These are phyloP conservation scores for Jackrogersella minutella DNA, from an alignment of 495 filamentous ascomycete genomes.

Conservation along the genomic window DNA sequence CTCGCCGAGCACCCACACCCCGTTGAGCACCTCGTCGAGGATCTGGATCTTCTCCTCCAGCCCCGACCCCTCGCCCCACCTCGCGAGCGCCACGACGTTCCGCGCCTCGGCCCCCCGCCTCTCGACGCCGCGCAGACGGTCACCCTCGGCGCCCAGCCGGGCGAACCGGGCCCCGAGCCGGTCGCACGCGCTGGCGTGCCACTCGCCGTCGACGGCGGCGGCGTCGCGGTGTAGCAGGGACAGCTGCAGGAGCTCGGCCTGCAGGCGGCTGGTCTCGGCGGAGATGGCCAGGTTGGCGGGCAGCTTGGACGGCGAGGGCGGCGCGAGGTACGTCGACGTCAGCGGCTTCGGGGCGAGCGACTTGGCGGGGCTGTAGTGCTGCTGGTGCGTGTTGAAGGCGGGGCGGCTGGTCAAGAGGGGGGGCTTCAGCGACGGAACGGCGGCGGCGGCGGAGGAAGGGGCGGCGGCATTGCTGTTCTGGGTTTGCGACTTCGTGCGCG, in stretches of 20 bases:
- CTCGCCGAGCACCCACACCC: constrained; percentile 60
- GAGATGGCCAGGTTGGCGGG: constrained; percentile 62
- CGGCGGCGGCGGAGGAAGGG: constrained; percentile 6
- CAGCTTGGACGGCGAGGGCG: constrained; percentile 60
- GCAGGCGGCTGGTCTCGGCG: constrained; percentile 68
- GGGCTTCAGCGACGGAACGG: constrained; percentile 4
- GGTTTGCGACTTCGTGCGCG: constrained; percentile 26
- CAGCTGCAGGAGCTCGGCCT: constrained; percentile 77
- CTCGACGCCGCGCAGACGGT: constrained; percentile 45
- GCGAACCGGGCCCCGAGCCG: constrained; percentile 53
- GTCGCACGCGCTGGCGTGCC: constrained; percentile 57
- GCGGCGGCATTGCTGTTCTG: constrained; percentile 10
- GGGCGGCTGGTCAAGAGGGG: constrained; percentile 51
- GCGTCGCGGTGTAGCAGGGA: constrained; percentile 69
- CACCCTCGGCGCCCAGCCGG: constrained; percentile 44
- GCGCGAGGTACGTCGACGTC: constrained; percentile 60
- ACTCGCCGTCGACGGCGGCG: constrained; percentile 44
- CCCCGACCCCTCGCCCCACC: constrained; percentile 46
- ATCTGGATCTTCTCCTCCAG: constrained; percentile 60
- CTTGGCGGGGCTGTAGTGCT: constrained; percentile 74
- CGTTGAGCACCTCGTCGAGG: constrained; percentile 59
- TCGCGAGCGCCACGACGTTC: constrained; percentile 50
- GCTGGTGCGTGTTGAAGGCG: constrained; percentile 72
- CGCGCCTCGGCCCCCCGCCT: constrained; percentile 44
- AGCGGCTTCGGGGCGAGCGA: constrained; percentile 62